Percentiles rank a stretch among this genome's conserved stretches.
Conservation (phyloP, 108 stramenopile species). For the Nitzschia palea region DNA sequence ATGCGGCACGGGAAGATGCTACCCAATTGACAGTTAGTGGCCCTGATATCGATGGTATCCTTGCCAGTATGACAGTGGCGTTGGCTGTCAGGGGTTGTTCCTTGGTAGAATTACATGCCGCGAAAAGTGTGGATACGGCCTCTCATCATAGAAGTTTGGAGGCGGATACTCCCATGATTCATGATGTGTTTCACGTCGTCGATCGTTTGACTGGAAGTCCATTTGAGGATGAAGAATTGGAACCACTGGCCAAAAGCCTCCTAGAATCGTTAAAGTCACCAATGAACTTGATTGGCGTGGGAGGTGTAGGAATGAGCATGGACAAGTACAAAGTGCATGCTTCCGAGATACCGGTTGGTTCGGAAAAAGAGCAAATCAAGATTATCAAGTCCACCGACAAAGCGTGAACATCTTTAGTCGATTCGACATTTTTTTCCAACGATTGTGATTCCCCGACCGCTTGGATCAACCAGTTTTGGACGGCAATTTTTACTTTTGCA, state of each 20-base stretch:
- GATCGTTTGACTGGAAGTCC: constrained; percentile 42
- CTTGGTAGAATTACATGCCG: constrained; percentile 54
- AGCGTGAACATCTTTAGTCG: neutral
- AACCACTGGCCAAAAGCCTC: constrained; percentile 38
- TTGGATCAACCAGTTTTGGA: too few species aligned
- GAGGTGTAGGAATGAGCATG: neutral
- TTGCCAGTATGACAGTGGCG: constrained; percentile 57
- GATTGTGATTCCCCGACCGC: too few species aligned
- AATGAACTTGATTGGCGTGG: constrained; percentile 4
- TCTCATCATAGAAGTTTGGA: neutral
- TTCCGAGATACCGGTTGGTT: too few species aligned
- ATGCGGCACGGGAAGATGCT: neutral
- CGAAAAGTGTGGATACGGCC: constrained; percentile 8
- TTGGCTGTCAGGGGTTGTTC: constrained; percentile 45
- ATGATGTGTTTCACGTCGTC: constrained; percentile 53
- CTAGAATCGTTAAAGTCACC: constrained; percentile 23
- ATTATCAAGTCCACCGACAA: constrained; percentile 5
- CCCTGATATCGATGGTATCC: constrained; percentile 64
- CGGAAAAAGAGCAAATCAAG: neutral
- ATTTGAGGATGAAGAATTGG: constrained; percentile 50
- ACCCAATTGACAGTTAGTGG: constrained; percentile 43
- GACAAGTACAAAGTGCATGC: neutral
- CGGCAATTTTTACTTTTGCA: too few species aligned
- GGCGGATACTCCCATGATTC: constrained; percentile 16
- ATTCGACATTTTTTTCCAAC: too few species aligned